A percentile compares a stretch with the other conserved stretches of the same genome.
Conservation (phyloP, 306 rosid species). For the Cucumis cinereus region DNA sequence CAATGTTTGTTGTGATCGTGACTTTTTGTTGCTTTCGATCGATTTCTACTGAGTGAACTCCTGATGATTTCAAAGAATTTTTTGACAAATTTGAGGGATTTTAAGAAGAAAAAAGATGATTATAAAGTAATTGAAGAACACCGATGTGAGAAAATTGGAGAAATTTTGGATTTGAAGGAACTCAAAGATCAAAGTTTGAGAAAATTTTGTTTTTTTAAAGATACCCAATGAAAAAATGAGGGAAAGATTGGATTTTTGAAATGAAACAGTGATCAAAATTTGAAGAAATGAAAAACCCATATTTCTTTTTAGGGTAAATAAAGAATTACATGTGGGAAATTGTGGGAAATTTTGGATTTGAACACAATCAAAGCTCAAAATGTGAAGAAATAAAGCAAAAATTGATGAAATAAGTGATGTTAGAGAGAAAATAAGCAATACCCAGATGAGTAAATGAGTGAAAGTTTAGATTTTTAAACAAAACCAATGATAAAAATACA, state of each 20-base stretch:
- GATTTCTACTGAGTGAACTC: conserved; percentile 42
- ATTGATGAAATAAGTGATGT: not conserved
- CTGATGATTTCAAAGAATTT: conserved; percentile 16
- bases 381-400: not conserved
- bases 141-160: not conserved
- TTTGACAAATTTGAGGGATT: not conserved
- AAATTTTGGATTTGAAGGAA: no score
- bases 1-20: conserved; percentile 40
- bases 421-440: not conserved
- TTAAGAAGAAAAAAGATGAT: not conserved
- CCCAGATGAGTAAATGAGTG: not conserved
- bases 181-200: not conserved
- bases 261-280: not conserved
- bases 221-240: not conserved
- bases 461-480: not conserved
- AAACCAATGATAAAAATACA: not conserved
- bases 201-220: not conserved
- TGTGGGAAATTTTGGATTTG: not conserved
- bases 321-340: not conserved
- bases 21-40: conserved; percentile 62
- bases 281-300: not conserved
- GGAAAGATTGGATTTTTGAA: not conserved
- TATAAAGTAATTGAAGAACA: not conserved
- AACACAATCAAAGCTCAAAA: not conserved
- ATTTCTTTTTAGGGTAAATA: not conserved